These are phyloP conservation scores for Globisporangium ultimum DNA, from an alignment of 352 stramenopile genomes.

Conservation along the genomic window DNA sequence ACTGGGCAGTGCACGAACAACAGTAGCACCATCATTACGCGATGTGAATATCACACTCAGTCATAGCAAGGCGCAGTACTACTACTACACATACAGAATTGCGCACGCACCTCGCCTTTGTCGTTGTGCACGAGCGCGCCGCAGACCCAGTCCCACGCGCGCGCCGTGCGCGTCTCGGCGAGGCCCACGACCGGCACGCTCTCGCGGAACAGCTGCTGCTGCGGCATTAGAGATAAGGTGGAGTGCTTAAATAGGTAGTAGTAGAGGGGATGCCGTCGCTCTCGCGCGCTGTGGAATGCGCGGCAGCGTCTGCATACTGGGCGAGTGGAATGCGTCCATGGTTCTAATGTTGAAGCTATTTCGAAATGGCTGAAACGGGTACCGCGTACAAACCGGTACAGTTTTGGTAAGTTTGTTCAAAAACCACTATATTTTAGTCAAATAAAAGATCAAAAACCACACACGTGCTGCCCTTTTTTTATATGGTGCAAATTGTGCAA, in stretches of 20 bases:
- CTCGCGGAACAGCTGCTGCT: constrained; percentile 49
- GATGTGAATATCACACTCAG: background rate
- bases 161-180: constrained; percentile 38
- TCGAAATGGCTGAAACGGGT: background rate
- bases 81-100: background rate
- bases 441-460: too few relatives aligned
- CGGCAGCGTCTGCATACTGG: background rate
- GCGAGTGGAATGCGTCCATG: background rate
- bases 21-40: too few relatives aligned
- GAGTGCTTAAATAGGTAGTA: too few relatives aligned
- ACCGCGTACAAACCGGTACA: too few relatives aligned
- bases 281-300: background rate
- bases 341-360: background rate
- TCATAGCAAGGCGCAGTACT: background rate
- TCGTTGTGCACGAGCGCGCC: constrained; percentile 58
- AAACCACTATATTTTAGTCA: too few relatives aligned
- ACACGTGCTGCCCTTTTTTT: too few relatives aligned
- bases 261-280: too few relatives aligned
- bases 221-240: too few relatives aligned
- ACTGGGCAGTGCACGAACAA: constrained; percentile 17
- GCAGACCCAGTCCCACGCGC: constrained; percentile 72
- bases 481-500: too few relatives aligned
- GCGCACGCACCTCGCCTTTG: constrained; percentile 31
- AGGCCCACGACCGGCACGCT: constrained; percentile 52
- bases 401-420: too few relatives aligned